Percentiles rank a stretch among this genome's conserved stretches.
Conservation (phyloP, 2,329 filamentous ascomycete species). For the Epicoccum sorghinum region DNA sequence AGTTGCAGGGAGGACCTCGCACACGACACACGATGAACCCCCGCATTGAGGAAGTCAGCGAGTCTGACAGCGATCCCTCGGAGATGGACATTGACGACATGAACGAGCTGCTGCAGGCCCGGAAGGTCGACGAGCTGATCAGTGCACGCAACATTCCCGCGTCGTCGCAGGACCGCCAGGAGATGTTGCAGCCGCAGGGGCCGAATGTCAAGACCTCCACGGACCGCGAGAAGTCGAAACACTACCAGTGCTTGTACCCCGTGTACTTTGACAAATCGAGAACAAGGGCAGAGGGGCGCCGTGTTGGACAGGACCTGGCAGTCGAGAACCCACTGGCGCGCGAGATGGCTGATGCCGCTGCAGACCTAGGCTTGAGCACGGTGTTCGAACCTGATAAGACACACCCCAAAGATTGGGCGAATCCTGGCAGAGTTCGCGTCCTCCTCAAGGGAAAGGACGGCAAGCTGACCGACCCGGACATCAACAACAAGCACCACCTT, state of each 20-base stretch:
- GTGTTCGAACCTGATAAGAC: constrained; percentile 90
- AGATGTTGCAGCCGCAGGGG: constrained; percentile 46
- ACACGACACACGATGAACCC: constrained; percentile 59
- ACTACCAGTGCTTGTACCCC: constrained; percentile 90
- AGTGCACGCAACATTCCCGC: constrained; percentile 27
- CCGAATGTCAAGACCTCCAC: constrained; percentile 49
- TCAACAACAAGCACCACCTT: constrained; percentile 84
- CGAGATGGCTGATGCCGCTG: constrained; percentile 81
- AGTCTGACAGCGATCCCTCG: constrained; percentile 73
- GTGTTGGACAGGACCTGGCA: constrained; percentile 74
- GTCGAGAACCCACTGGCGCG: constrained; percentile 85
- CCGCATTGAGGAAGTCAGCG: constrained; percentile 89
- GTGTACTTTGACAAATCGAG: constrained; percentile 88
- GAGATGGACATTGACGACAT: constrained; percentile 80
- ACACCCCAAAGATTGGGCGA: constrained; percentile 97
- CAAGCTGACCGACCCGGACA: constrained; percentile 54
- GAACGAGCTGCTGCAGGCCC: constrained; percentile 60
- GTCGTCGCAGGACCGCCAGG: constrained; percentile 32
- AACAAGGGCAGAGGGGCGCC: constrained; percentile 77
- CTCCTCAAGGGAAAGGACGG: constrained; percentile 68
- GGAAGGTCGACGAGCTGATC: constrained; percentile 56
- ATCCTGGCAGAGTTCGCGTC: constrained; percentile 88
- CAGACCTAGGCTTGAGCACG: constrained; percentile 68
- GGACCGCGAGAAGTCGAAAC: constrained; percentile 65
- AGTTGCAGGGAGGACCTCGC: constrained; percentile 2